Base-by-base conservation (phyloP, 2,329 filamentous ascomycete genomes). In the Pyrenophora seminiperda region DNA sequence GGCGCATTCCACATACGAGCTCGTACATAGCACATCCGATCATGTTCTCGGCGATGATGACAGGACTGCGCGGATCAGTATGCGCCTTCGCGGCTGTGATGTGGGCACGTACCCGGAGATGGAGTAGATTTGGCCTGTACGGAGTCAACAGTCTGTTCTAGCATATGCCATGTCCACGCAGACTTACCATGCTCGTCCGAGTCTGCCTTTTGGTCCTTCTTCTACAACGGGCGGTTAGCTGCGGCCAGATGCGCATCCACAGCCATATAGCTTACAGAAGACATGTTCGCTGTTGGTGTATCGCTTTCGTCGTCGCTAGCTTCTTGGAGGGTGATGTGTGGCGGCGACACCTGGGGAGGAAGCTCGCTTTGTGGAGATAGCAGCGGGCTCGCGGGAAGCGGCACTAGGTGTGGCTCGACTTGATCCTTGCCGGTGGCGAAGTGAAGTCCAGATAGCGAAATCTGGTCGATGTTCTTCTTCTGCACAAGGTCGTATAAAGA, bases 11-110 rank as follows among this genome's bases (percentile, higher is more conserved):
- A 75, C 85, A 66, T 81, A 91, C 91, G 80, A 99, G 83, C 80
- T 99, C 94, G 85, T 97, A 97, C 94, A 99, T 99, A 76, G 94
- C 92, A 83, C 94, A 94, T 76, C 94, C 94, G 72, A 93, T 91
- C 92, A 99, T 96, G 77, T 97, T 87, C 81, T 97, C 93, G 73
- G 93, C 94, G 66, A 99, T 84, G 68, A 99, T 88, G 81, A 99
- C 94, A 72, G 94, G 94, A 63, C 90, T 77, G 36, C 11, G 7
- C 22, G 27, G 49, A 54, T 73, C 54, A 73, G 67, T 63, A 65
- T 51, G 46, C 47, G 50, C 30, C 43, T 13, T 51, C 45, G 36
- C 34, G 38, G 46, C 32, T 47, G 59, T 40, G 45, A 32, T 44
- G 50, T 41, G 45, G 53, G 45, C 63, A 68, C 77, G 60, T 75